Base-by-base conservation (phyloP, 495 filamentous ascomycete genomes). In the Cercophora scortea region DNA sequence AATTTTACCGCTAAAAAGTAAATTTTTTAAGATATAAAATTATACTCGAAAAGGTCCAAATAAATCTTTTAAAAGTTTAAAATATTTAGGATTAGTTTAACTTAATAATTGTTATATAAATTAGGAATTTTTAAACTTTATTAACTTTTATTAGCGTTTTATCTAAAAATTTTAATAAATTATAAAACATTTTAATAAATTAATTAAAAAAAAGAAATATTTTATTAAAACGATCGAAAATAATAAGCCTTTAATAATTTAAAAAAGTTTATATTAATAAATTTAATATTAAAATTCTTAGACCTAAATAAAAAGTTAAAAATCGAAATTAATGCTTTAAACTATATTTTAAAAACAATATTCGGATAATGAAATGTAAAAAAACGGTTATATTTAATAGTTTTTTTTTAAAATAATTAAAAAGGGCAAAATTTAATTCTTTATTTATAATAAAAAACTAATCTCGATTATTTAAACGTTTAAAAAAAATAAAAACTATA, bases 391-490 rank as follows among this genome's bases (percentile, higher is more conserved):
- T 36, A 36, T 11, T 11, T 36, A 36, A 6, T 6, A 6, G 34
- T 36, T 36, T 36, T 36, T 7, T 36, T 36, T 36, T 7, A 6
- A 11, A 36, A 36, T 6, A 7, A 7, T 36, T 36, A 36, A 36
- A 36, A 11, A 11, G 11, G 7, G 6, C 6, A 11, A 36, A 36
- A 6, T 36, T 34, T 34, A 35, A 34, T 47, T 6, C 13, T 16
- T 45, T 45, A 45, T 45, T 16, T 47, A 47, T 32, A 47, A 47
- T 47, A 47, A 47, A 32, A 32, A 47, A 47, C 17, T 47, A 47
- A 47, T 47, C 33, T 10, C 17, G 12, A 47, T 47, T 47, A 47
- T 47, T 49, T 13, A 49, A 17, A 49, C 18, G 40, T 36, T 36
- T 36, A 36, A 36, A 36, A 36, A 36, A 36, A n/a, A n/a, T 36